Evolutionary conservation across 805 yeast species (phyloP).

Genomic region (Kodamaea lidongshanica): DNA sequence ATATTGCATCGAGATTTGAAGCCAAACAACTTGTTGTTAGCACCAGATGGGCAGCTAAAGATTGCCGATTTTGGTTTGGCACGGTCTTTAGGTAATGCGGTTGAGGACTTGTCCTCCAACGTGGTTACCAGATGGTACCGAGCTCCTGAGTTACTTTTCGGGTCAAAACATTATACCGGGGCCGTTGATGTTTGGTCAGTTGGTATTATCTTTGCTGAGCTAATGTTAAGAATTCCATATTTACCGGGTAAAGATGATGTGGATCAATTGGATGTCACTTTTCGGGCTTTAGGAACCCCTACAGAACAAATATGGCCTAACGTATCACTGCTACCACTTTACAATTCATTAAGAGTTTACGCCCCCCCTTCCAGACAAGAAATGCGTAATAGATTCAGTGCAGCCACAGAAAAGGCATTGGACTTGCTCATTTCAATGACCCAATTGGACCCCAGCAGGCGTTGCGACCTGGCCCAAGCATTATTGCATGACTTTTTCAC

Average conservation of each 20-base stretch:
- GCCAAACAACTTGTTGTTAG: conserved; percentile 82
- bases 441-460: conserved; percentile 66
- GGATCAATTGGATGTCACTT: conserved; percentile 90
- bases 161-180: conserved; percentile 39
- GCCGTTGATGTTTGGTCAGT: conserved; percentile 43
- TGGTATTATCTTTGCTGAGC: conserved; percentile 79
- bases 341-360: conserved; percentile 64
- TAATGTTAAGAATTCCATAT: conserved; percentile 92
- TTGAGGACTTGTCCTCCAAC: conserved; percentile 76
- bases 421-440: conserved; percentile 70
- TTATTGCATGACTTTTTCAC: conserved; percentile 60
- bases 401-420: conserved; percentile 82
- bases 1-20: conserved; percentile 90
- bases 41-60: conserved; percentile 83
- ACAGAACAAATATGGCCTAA: conserved; percentile 90
- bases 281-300: conserved; percentile 94
- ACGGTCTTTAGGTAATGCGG: conserved; percentile 66
- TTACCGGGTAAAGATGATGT: conserved; percentile 86
- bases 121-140: conserved; percentile 98
- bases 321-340: conserved; percentile 71
- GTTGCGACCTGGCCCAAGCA: conserved; percentile 62
- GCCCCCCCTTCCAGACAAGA: conserved; percentile 82
- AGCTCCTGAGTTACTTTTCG: conserved; percentile 56
- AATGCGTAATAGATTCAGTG: conserved; percentile 74
- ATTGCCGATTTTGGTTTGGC: conserved; percentile 98